Percentiles rank a stretch among this genome's conserved stretches.
Conservation (phyloP, 2,329 filamentous ascomycete genomes). For the Escovopsis sp. region DNA sequence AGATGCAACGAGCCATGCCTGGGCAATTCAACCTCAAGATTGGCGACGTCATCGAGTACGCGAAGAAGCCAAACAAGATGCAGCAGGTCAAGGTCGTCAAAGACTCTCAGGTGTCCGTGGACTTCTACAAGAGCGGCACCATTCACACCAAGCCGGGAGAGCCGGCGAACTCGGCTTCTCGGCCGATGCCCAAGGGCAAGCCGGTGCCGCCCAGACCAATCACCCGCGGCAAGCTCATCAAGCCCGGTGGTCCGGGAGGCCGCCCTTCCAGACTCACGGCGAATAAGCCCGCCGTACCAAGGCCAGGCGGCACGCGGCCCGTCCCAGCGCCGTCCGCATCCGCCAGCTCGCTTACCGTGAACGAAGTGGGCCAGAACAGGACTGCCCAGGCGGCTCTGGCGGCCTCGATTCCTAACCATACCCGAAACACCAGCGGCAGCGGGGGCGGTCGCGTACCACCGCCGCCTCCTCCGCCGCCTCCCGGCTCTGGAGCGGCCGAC, state of each 20-base stretch:
- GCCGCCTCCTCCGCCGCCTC: conserved; percentile 49
- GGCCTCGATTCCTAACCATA: conserved; percentile 31
- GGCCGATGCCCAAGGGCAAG: conserved; percentile 75
- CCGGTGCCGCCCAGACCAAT: conserved; percentile 80
- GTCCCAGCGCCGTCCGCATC: conserved; percentile 21
- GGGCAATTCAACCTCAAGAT: conserved; percentile 74
- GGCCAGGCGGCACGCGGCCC: conserved; percentile 19
- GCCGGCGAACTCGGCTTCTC: conserved; percentile 66
- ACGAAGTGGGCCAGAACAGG: conserved; percentile 1
- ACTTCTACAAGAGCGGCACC: conserved; percentile 86
- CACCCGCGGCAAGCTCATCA: conserved; percentile 83
- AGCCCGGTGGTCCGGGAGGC: conserved; percentile 73
- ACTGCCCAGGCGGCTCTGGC: conserved; percentile 5
- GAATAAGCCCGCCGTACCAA: conserved; percentile 29
- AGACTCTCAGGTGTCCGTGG: conserved; percentile 61
- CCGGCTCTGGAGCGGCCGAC: conserved; percentile 10
- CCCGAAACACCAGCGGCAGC: conserved; percentile 39
- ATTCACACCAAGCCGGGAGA: conserved; percentile 81
- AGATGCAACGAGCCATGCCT: conserved; percentile 67
- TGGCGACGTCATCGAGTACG: conserved; percentile 77
- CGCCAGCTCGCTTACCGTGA: conserved; percentile 12
- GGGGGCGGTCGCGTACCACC: conserved; percentile 42
- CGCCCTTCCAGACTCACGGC: conserved; percentile 57
- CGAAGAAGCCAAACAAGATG: conserved; percentile 93
- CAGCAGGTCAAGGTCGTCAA: conserved; percentile 80